phyloP scores from a whole-genome alignment of 2,329 filamentous ascomycete species.

The Blastomyces silverae region DNA sequence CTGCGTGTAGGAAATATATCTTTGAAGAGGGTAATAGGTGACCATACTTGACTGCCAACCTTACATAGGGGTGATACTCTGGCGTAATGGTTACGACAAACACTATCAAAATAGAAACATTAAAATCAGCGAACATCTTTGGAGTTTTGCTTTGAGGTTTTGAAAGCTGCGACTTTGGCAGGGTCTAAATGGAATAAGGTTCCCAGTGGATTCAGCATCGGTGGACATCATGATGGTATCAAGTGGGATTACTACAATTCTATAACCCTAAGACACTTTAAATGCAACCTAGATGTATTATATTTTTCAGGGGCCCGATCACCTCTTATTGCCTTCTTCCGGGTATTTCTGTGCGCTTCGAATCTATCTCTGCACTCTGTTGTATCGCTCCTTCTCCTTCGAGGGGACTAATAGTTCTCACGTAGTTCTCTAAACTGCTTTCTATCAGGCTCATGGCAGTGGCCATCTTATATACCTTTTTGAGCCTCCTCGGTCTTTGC shows the following conservation, averaged over 20 bases:
- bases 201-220: background rate
- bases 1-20: conserved; percentile 54
- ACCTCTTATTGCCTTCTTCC: too few relatives aligned
- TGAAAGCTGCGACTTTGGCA: background rate
- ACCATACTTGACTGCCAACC: background rate
- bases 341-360: too few relatives aligned
- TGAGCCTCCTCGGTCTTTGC: background rate
- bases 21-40: conserved; percentile 26
- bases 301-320: too few relatives aligned
- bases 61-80: background rate
- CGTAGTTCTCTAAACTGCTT: too few relatives aligned
- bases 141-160: background rate
- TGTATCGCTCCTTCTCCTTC: too few relatives aligned
- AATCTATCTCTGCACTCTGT: too few relatives aligned
- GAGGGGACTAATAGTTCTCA: too few relatives aligned
- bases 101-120: background rate
- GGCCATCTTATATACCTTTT: too few relatives aligned
- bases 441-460: too few relatives aligned
- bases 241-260: background rate
- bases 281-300: too few relatives aligned
- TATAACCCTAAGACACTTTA: too few relatives aligned
- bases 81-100: background rate
- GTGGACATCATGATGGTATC: background rate
- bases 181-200: background rate
- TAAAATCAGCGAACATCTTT: background rate